Percentiles rank a stretch among this genome's conserved stretches.
phyloP scores from a whole-genome alignment of 2,329 filamentous ascomycete genomes.

The Colletotrichum chrysophilum region DNA sequence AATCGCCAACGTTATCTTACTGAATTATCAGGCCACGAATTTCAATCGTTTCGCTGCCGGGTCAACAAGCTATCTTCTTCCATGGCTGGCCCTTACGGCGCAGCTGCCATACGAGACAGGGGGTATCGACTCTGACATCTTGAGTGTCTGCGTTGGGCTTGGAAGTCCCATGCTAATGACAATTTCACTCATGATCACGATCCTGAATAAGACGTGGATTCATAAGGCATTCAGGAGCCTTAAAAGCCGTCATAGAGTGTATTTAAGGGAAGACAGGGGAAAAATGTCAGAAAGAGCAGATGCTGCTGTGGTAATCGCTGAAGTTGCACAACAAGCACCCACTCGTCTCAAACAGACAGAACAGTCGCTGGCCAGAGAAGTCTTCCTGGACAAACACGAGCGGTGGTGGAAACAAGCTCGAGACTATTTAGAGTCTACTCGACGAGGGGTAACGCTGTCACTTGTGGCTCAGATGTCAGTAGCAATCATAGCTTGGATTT shows the following conservation, averaged over 20 bases:
- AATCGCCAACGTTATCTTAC: not conserved
- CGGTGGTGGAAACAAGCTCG: accelerated
- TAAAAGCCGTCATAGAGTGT: accelerated
- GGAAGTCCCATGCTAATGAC: not conserved
- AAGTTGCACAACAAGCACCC: not conserved
- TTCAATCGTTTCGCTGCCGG: not conserved
- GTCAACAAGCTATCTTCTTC: not conserved
- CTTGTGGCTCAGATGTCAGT: accelerated
- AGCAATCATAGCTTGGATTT: not conserved
- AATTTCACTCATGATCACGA: accelerated
- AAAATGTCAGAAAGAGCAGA: not conserved
- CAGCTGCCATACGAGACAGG: not conserved
- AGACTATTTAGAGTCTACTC: accelerated
- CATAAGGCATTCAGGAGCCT: not conserved
- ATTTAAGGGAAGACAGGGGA: too few species aligned
- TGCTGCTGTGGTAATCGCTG: accelerated
- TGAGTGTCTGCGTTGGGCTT: not conserved
- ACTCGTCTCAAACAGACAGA: not conserved
- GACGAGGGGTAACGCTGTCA: accelerated
- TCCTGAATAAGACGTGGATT: not conserved
- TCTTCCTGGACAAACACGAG: accelerated
- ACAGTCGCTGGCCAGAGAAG: accelerated
- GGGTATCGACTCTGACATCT: not conserved
- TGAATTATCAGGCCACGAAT: not conserved
- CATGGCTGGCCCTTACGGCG: not conserved